Conservation (phyloP, 148 eudicot genomes). For the Hydrangea macrophylla region DNA sequence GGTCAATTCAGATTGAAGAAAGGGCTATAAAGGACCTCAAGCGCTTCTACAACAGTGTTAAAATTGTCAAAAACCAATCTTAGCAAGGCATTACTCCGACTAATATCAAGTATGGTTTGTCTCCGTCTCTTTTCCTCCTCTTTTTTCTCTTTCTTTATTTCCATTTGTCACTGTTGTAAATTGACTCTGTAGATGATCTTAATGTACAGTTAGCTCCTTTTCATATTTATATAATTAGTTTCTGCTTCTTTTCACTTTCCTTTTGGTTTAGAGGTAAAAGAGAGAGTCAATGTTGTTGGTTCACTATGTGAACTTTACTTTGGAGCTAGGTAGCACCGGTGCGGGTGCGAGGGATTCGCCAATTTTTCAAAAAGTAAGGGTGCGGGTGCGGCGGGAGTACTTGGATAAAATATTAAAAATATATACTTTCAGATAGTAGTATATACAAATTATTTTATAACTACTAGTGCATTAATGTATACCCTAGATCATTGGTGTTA, state of each 20-base stretch:
- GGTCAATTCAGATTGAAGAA: constrained; percentile 93
- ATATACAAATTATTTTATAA: no score
- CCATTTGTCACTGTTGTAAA: not conserved
- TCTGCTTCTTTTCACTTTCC: not conserved
- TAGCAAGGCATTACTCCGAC: not conserved
- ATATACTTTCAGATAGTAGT: no score
- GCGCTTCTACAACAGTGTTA: constrained; percentile 89
- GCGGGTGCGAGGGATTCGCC: no score
- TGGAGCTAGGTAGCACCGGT: no score
- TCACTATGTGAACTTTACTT: no score
- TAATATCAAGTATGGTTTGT: not conserved
- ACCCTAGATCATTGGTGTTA: no score
- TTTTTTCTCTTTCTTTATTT: not conserved
- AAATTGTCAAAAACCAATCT: constrained; percentile 61
- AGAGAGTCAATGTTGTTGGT: not conserved
- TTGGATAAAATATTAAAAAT: no score
- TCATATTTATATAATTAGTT: not conserved
- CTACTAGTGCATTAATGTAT: no score
- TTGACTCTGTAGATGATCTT: not conserved
- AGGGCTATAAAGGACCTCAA: constrained; percentile 89
- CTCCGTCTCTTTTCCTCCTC: not conserved
- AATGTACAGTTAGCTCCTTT: constrained; percentile 2
- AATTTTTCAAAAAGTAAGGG: no score
- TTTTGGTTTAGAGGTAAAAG: not conserved
- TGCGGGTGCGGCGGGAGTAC: no score